These are phyloP conservation scores for Fraxinus nigra DNA, from an alignment of 305 asterid genomes.

Conservation along the genomic window DNA sequence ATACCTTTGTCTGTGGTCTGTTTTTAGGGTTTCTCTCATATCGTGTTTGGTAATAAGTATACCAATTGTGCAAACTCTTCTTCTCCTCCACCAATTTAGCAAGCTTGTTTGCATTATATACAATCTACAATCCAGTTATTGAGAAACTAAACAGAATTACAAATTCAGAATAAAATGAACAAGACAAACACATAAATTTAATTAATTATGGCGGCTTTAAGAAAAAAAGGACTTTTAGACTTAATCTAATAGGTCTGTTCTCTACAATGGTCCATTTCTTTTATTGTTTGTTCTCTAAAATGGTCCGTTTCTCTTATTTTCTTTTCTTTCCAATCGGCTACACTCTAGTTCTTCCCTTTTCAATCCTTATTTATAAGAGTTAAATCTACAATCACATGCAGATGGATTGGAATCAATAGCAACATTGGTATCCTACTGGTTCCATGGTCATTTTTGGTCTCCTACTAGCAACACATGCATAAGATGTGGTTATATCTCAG, in stretches of 20 bases:
- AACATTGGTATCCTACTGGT: not conserved
- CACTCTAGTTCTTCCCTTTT: not conserved
- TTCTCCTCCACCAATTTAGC: slow-evolving; percentile 70
- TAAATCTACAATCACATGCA: not conserved
- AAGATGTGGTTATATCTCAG: not conserved
- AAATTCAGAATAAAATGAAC: not conserved
- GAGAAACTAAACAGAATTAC: slow-evolving; percentile 6
- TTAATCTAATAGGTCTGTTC: not conserved
- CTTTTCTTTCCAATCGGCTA: not conserved
- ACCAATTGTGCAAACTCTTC: slow-evolving; percentile 76
- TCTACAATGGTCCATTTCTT: not conserved
- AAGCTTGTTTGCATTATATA: slow-evolving; percentile 72
- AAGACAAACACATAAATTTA: not conserved
- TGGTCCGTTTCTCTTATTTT: not conserved
- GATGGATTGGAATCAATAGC: not conserved
- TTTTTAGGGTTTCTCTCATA: slow-evolving; percentile 65
- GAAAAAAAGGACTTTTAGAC: not conserved
- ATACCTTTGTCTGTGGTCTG: slow-evolving; percentile 79
- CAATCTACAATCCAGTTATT: slow-evolving; percentile 51
- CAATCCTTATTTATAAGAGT: not conserved
- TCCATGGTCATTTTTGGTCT: not conserved
- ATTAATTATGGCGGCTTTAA: not conserved
- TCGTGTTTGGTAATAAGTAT: slow-evolving; percentile 73
- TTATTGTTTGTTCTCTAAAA: not conserved
- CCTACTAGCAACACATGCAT: not conserved